Evolutionary conservation across 306 rosid genomes (phyloP).

Genomic region (Castanea sativa): DNA sequence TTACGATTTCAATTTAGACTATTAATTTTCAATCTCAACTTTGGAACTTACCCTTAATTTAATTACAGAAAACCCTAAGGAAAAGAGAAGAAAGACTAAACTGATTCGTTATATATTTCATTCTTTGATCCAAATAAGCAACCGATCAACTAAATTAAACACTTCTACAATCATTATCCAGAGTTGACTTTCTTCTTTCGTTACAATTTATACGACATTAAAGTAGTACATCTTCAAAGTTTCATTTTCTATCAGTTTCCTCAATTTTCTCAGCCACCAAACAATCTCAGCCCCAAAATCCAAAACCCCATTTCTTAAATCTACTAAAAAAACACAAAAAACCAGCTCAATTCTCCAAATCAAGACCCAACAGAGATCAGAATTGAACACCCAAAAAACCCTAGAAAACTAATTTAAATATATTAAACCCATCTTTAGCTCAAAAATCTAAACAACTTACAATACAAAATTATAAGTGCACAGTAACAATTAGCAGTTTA

Average conservation of each 20-base stretch:
- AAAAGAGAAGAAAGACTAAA: background rate
- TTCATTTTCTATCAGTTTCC: conserved; percentile 8
- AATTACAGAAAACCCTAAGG: background rate
- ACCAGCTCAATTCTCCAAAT: conserved; percentile 37
- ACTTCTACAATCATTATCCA: background rate
- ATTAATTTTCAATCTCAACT: conserved; percentile 12
- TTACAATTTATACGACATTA: conserved; percentile 11
- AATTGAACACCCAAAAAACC: conserved; percentile 7
- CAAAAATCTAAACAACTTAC: background rate
- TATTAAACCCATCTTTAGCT: conserved; percentile 15
- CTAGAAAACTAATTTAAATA: background rate
- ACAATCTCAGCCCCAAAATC: conserved; percentile 17
- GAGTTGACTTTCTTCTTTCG: conserved; percentile 9
- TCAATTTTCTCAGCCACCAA: conserved; percentile 20
- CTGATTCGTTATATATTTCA: conserved; percentile 4
- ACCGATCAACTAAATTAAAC: conserved; percentile 6
- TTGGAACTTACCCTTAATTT: conserved; percentile 14
- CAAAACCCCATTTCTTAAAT: conserved; percentile 24
- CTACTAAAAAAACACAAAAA: conserved; percentile 9
- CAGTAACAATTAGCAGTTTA: conserved; percentile 9
- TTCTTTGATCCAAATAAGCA: conserved; percentile 1
- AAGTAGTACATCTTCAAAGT: background rate
- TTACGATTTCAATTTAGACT: background rate
- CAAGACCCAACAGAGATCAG: conserved; percentile 25
- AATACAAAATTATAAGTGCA: conserved; percentile 7